These are phyloP conservation scores for Plasmodium inui DNA, from an alignment of 169 alveolate species.

Conservation along the genomic window DNA sequence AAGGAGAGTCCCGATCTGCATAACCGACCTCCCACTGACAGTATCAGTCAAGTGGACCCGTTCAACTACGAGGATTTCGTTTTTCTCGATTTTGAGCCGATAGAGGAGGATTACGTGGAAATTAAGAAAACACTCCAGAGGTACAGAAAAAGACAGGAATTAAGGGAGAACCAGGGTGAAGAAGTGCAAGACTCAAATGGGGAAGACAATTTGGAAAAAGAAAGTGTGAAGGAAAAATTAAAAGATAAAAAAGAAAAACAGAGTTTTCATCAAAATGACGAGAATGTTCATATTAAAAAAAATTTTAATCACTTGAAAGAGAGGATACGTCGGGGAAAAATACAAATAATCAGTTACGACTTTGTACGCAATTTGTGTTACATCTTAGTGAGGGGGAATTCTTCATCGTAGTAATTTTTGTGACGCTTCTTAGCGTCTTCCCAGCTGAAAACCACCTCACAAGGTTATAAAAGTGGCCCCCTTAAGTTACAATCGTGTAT, in stretches of 20 bases:
- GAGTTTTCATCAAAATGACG: neutral
- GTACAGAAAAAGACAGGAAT: neutral
- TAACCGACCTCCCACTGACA: neutral
- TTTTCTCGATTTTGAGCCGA: conserved; percentile 33
- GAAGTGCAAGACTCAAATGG: neutral
- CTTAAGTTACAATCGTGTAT: neutral
- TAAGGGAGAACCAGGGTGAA: neutral
- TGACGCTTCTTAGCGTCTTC: neutral
- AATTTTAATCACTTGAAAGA: conserved; percentile 18
- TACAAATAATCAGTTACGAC: conserved; percentile 29
- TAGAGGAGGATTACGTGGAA: conserved; percentile 17
- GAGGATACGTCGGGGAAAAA: neutral
- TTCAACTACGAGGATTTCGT: conserved; percentile 14
- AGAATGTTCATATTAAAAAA: neutral
- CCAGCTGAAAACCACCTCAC: neutral
- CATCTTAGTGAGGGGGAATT: neutral
- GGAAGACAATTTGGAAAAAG: neutral
- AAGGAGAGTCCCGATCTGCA: neutral
- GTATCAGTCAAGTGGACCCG: neutral
- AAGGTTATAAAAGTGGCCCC: neutral
- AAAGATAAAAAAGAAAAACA: neutral
- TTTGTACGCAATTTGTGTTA: conserved; percentile 36
- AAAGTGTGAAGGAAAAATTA: neutral
- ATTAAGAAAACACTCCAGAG: conserved; percentile 12
- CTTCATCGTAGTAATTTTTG: neutral